Evolutionary conservation across 2,329 filamentous ascomycete genomes (phyloP).

Genomic region (Ceratocystis destructans): DNA sequence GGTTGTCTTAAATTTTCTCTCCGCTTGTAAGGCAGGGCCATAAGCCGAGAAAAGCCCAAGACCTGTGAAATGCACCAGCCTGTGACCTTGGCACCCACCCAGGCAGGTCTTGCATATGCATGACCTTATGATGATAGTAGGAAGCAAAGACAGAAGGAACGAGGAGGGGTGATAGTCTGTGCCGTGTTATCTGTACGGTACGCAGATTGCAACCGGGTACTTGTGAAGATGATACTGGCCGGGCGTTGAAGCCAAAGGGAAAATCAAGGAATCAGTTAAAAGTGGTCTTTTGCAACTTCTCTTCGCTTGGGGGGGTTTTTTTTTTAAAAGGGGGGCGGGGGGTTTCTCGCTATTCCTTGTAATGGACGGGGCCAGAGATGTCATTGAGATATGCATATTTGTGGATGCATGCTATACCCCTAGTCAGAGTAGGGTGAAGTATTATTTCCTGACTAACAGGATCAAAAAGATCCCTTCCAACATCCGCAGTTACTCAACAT

Average conservation of each 20-base stretch:
- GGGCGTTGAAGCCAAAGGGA: too few relatives aligned
- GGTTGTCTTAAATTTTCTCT: too few relatives aligned
- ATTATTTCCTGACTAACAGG: slow-evolving; percentile 3
- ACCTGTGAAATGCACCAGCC: not conserved
- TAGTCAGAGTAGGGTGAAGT: not conserved
- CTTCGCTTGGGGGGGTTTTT: not conserved
- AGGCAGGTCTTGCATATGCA: not conserved
- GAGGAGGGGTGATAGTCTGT: not conserved
- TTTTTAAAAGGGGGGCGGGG: not conserved
- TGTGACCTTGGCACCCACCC: not conserved
- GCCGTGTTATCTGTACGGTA: too few relatives aligned
- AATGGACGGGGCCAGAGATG: not conserved
- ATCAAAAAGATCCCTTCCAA: slow-evolving; percentile 3
- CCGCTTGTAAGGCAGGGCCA: not conserved
- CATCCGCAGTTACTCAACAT: not conserved
- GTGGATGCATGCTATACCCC: slow-evolving; percentile 9
- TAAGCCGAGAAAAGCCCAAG: not conserved
- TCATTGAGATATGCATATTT: slow-evolving; percentile 12
- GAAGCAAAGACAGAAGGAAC: not conserved
- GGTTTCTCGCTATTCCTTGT: not conserved
- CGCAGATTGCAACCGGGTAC: too few relatives aligned
- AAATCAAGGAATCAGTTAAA: not conserved
- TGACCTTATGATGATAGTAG: not conserved
- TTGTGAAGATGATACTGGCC: too few relatives aligned
- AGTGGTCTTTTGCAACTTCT: not conserved